A percentile compares a stretch with the other conserved stretches of the same genome.
phyloP scores from a whole-genome alignment of 371 early-diverging fungal species.

The Mortierella sp. region DNA sequence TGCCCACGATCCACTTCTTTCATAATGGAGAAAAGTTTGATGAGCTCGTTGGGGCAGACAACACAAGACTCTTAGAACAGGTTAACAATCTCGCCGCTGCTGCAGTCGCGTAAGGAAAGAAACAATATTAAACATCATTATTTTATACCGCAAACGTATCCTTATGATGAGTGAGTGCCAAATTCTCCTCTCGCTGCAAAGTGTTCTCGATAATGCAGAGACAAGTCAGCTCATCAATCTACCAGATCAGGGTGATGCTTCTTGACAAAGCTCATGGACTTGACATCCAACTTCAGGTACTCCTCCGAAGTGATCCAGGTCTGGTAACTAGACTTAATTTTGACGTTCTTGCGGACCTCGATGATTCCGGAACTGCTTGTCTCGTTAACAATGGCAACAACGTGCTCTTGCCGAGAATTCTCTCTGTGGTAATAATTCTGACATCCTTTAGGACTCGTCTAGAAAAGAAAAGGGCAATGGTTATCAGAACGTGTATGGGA shows the following conservation, averaged over 20 bases:
- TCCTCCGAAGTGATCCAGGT: constrained; percentile 30
- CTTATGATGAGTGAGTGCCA: too few relatives aligned
- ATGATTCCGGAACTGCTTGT: constrained; percentile 20
- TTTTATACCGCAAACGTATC: background rate
- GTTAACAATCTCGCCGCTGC: constrained; percentile 2
- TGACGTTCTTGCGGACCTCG: constrained; percentile 21
- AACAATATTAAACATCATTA: background rate
- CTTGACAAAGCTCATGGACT: constrained; percentile 14
- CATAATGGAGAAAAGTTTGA: constrained; percentile 73
- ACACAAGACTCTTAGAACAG: background rate
- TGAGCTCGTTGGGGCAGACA: constrained; percentile 81
- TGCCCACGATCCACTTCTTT: constrained; percentile 92
- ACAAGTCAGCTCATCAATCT: background rate
- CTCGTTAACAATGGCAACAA: constrained; percentile 23
- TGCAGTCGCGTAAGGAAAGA: too few relatives aligned
- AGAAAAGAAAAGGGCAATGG: background rate
- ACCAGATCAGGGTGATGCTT: constrained; percentile 21
- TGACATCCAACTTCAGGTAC: constrained; percentile 19
- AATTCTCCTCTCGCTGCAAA: too few relatives aligned
- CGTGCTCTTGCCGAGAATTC: constrained; percentile 23
- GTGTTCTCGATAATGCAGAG: too few relatives aligned
- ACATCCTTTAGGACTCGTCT: constrained; percentile 43
- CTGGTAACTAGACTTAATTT: constrained; percentile 24
- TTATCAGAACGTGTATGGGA: too few relatives aligned
- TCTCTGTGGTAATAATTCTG: constrained; percentile 17